Evolutionary conservation across 1,284 basidiomycete genomes (phyloP), one percentile per base, ranked within the genome.

Genomic region (Austropuccinia psidii): DNA sequence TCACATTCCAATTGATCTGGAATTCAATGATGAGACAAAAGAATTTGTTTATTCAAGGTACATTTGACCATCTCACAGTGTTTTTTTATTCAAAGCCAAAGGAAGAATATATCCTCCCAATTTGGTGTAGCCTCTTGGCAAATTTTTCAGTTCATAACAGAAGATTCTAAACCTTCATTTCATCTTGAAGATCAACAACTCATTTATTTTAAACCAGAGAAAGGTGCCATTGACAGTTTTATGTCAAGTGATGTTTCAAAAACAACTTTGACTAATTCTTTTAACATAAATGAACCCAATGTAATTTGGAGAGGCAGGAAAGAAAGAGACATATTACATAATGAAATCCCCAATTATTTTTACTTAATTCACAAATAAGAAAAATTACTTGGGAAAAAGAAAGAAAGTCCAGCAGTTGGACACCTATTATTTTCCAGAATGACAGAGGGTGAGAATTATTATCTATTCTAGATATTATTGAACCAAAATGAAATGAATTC

Each of bases 1-100:
- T 76, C 76, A 79, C 0, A 79, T 79, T 0, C 79, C 81, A 6
- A 50, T 84, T n/a, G 4, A 47, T 1, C 5, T 66, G 2, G 49
- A 35, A 29, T 15, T 49, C 8, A 35, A 35, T n/a, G 31, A 66
- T 39, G 64, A 66, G 21, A 19, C 49, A 0, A 0, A 7, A 19
- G 49, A 39, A 52, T 66, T 50, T 17, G 33, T 50, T 11, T 35
- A 47, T 24, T 43, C 35, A 11, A 15, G 64, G 4, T 54, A 66
- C 31, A 54, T 66, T 4, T 35, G 64, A 8, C 47, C 64, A 4
- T 52, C 64, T 8, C 45, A 66, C 33, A 47, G 64, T 66, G 7
- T 19, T 5, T 58, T 3, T n/a, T n/a, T n/a, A n/a, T n/a, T n/a
- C n/a, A n/a, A n/a, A n/a, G n/a, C n/a, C n/a, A n/a, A n/a, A n/a